Evolutionary conservation across 345 rosid genomes (phyloP), one percentile per base, ranked within the genome.

Genomic region (Aquilaria yunnanensis): DNA sequence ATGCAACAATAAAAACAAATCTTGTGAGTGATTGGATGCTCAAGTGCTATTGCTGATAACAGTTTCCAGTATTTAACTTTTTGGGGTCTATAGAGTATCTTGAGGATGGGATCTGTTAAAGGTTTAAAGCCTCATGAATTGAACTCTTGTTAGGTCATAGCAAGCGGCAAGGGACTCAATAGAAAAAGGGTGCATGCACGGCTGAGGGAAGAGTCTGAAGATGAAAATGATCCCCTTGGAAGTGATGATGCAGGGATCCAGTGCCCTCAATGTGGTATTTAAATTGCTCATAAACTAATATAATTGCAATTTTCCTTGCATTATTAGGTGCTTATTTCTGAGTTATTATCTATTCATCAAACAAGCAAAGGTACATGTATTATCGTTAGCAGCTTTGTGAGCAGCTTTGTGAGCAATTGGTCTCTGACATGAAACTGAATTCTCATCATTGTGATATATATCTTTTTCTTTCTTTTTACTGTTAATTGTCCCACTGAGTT

Each of bases 181-280:
- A 66, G 68, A 60, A 90, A 78, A 73, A 78, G 85, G 74, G 46
- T 74, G 30, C 74, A n/a, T 49, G 59, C 67, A 0, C 59, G 67
- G 12, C 12, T 62, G 51, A 54, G 60, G 61, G 70, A 43, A 23
- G 79, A 16, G 31, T 56, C 49, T 57, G 69, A 34, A 48, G 58
- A 55, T 50, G 11, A 56, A 14, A 37, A 55, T 31, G 55, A 52
- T 52, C 29, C 29, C 29, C 9, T 72, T 32, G 89, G 80, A 72
- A 71, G 67, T 72, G 82, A 77, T 47, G 67, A 56, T 62, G 67
- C 14, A 54, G 80, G 61, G 62, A 62, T 68, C 63, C 80, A 67
- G 63, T 93, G 98, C 70, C 89, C 79, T 67, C 97, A 93, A 62
- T 93, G 98, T 73, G 94, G 97, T 93, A 84, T 77, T 59, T 53